Evolutionary conservation across 768 basidiomycete genomes (phyloP).

Genomic region (Mycena filopes): DNA sequence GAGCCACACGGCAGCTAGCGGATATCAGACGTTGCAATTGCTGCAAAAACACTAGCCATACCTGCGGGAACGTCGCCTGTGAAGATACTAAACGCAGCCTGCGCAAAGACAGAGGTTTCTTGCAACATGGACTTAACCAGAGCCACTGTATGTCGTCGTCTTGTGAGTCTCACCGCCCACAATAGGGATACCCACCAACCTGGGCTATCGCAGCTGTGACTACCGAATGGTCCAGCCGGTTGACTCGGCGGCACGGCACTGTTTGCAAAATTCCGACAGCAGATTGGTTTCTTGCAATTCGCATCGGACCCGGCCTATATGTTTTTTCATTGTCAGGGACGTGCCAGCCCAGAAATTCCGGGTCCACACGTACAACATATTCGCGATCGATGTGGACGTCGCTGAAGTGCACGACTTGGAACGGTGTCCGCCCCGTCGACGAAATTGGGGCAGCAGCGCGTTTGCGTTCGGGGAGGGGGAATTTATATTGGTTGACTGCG

Average conservation of each 20-base stretch:
- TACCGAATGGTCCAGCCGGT: constrained; percentile 62
- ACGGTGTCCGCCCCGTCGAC: constrained; percentile 53
- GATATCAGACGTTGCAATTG: not conserved
- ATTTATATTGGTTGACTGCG: constrained; percentile 52
- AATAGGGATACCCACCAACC: constrained; percentile 24
- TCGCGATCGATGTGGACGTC: constrained; percentile 71
- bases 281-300: constrained; percentile 70
- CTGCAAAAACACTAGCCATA: constrained; percentile 29
- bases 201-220: constrained; percentile 64
- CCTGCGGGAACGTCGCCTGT: constrained; percentile 75
- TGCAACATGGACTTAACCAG: constrained; percentile 63
- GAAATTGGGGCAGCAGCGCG: constrained; percentile 46
- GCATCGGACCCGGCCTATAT: constrained; percentile 63
- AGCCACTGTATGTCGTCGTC: constrained; percentile 18
- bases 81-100: constrained; percentile 70
- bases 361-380: constrained; percentile 58
- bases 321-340: not conserved
- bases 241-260: constrained; percentile 46
- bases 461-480: constrained; percentile 57
- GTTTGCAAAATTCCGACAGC: constrained; percentile 64
- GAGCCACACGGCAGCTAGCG: constrained; percentile 62
- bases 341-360: too few species aligned
- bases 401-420: constrained; percentile 70
- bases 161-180: not conserved
- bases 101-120: constrained; percentile 53